phyloP scores from a whole-genome alignment of 1,284 basidiomycete species.

The Ganoderma meredithae region DNA sequence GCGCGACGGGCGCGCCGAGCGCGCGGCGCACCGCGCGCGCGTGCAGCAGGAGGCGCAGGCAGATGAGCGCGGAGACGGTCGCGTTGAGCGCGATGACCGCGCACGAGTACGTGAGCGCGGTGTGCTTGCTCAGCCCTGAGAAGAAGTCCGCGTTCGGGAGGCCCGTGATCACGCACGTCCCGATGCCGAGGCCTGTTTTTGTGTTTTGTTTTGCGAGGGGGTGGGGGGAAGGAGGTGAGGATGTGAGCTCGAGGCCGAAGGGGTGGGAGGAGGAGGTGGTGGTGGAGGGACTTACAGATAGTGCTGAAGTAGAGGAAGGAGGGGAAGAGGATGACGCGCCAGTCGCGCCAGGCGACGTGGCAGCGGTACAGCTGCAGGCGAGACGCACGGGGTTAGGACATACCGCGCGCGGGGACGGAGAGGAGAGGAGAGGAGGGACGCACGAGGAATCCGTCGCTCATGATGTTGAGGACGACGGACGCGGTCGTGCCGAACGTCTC shows the following conservation, averaged over 20 bases:
- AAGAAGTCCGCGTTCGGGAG: constrained; percentile 21
- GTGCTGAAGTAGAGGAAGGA: constrained; percentile 17
- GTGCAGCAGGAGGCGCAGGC: constrained; percentile 1
- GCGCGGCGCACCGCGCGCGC: not conserved
- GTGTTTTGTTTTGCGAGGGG: not conserved
- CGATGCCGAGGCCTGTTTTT: constrained; percentile 19
- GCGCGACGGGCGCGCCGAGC: constrained; percentile 10
- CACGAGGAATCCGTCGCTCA: constrained; percentile 28
- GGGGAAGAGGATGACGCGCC: constrained; percentile 13
- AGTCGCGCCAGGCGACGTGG: constrained; percentile 19
- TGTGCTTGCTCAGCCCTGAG: not conserved
- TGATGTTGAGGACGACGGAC: constrained; percentile 20
- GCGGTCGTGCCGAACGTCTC: constrained; percentile 27
- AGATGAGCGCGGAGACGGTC: constrained; percentile 16
- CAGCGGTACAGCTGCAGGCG: constrained; percentile 22
- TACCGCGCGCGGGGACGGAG: too few relatives aligned
- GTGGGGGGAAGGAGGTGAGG: not conserved
- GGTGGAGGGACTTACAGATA: constrained; percentile 8
- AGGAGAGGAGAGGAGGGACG: not conserved
- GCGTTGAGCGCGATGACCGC: constrained; percentile 18
- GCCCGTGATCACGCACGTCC: constrained; percentile 13
- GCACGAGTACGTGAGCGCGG: constrained; percentile 13
- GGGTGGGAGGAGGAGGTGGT: not conserved
- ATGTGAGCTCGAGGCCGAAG: not conserved
- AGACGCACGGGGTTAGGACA: too few relatives aligned